Evolutionary conservation across 1,139 yeast species (phyloP).

Genomic region (Citeromyces siamensis): DNA sequence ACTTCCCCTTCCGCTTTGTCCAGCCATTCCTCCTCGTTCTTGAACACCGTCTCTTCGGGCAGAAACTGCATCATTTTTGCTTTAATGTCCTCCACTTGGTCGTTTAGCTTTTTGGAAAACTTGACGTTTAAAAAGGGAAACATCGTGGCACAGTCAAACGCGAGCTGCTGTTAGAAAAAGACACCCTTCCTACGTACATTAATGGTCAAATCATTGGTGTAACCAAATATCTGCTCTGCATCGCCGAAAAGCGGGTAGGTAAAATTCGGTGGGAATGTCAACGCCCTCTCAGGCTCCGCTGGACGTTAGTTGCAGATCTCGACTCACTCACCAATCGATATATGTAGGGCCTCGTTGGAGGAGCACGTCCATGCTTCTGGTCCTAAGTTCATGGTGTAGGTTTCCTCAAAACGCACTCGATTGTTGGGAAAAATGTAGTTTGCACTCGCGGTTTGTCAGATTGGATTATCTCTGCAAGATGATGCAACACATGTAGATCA

Average conservation of each 20-base stretch:
- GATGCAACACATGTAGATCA: no score
- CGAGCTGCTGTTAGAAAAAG: conserved; percentile 31
- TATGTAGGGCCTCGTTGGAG: conserved; percentile 49
- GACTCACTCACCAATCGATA: conserved; percentile 25
- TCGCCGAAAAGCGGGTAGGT: conserved; percentile 94
- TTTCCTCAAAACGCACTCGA: no score
- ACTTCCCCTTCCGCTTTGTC: conserved; percentile 36
- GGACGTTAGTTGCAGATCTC: conserved; percentile 11
- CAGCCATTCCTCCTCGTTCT: conserved; percentile 60
- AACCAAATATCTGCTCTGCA: conserved; percentile 82
- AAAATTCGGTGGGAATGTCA: conserved; percentile 58
- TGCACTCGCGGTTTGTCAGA: no score
- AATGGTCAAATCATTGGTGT: conserved; percentile 40
- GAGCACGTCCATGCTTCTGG: conserved; percentile 61
- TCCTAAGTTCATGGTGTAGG: conserved; percentile 1
- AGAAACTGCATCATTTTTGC: conserved; percentile 40
- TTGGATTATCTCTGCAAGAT: no score
- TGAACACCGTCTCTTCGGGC: conserved; percentile 44
- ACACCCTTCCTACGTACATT: conserved; percentile 25
- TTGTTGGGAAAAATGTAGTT: no score
- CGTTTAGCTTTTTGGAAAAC: conserved; percentile 37
- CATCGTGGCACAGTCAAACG: conserved; percentile 42
- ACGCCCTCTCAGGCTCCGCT: conserved; percentile 43
- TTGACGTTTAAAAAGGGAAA: conserved; percentile 45
- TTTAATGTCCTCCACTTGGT: conserved; percentile 39